These are phyloP conservation scores for Clonostachys byssicola DNA, from an alignment of 2,329 filamentous ascomycete species.

Conservation along the genomic window DNA sequence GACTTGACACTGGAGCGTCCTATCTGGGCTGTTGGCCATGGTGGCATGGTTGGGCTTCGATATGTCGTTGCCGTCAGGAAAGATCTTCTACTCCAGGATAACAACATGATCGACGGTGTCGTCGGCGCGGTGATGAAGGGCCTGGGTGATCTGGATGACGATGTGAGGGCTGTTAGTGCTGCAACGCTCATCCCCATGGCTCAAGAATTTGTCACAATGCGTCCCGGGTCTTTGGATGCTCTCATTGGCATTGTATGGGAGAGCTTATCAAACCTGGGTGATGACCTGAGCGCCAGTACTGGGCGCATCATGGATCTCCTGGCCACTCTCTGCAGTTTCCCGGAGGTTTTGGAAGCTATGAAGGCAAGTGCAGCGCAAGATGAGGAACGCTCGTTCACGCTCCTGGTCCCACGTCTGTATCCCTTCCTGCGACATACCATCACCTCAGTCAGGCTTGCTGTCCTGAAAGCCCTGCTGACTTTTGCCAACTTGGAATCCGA, in stretches of 20 bases:
- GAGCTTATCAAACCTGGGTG: slow-evolving; percentile 91
- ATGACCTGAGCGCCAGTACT: slow-evolving; percentile 94
- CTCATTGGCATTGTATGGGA: slow-evolving; percentile 97
- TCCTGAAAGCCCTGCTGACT: slow-evolving; percentile 86
- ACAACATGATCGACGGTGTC: slow-evolving; percentile 86
- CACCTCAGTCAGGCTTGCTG: slow-evolving; percentile 88
- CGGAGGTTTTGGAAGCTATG: slow-evolving; percentile 90
- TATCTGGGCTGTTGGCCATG: slow-evolving; percentile 93
- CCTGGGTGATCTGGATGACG: slow-evolving; percentile 84
- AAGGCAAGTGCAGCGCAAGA: slow-evolving; percentile 81
- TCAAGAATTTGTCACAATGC: slow-evolving; percentile 85
- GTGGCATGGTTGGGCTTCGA: slow-evolving; percentile 93
- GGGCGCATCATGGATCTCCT: slow-evolving; percentile 98
- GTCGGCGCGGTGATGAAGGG: slow-evolving; percentile 93
- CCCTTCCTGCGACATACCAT: slow-evolving; percentile 97
- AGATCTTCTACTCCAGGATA: slow-evolving; percentile 81
- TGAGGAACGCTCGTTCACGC: slow-evolving; percentile 83
- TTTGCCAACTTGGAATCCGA: slow-evolving; percentile 84
- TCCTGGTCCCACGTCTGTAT: slow-evolving; percentile 89
- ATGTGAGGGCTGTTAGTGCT: slow-evolving; percentile 93
- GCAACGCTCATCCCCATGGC: slow-evolving; percentile 97
- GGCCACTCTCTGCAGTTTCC: slow-evolving; percentile 92
- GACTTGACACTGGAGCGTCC: slow-evolving; percentile 70
- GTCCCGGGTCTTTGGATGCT: slow-evolving; percentile 70
- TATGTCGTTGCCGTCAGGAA: slow-evolving; percentile 95